Evolutionary conservation across 1,284 basidiomycete species (phyloP).

Genomic region (Puccinia horiana): DNA sequence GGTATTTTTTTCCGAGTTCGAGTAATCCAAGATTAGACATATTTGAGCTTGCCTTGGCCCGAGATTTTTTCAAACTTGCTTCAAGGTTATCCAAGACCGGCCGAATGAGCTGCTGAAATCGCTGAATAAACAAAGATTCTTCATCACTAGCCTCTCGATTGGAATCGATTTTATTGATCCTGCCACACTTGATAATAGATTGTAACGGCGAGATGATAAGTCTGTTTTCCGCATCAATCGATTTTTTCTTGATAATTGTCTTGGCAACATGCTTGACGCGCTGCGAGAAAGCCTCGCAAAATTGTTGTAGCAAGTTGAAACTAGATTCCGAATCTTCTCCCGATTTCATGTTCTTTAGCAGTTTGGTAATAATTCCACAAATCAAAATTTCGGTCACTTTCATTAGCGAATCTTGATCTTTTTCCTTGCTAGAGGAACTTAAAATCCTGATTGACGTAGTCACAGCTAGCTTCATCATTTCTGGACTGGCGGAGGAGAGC

Average conservation of each 20-base stretch:
- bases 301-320: neutral
- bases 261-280: neutral
- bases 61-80: constrained; percentile 11
- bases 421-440: neutral
- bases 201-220: constrained; percentile 17
- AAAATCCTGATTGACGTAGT: neutral
- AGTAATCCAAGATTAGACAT: constrained; percentile 16
- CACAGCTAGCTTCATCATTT: constrained; percentile 26
- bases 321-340: constrained; percentile 13
- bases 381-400: constrained; percentile 14
- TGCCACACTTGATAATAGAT: neutral
- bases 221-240: neutral
- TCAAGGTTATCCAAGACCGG: constrained; percentile 16
- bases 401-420: neutral
- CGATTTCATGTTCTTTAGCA: constrained; percentile 9
- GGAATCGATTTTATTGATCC: neutral
- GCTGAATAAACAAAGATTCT: neutral
- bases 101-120: neutral
- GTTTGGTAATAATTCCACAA: neutral
- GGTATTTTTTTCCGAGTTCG: constrained; percentile 7
- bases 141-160: neutral
- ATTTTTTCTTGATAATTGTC: neutral
- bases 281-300: constrained; percentile 4
- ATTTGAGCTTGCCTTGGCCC: constrained; percentile 6
- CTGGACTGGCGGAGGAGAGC: neutral